Conservation (phyloP, 805 yeast genomes). For the Pichia heedii region DNA sequence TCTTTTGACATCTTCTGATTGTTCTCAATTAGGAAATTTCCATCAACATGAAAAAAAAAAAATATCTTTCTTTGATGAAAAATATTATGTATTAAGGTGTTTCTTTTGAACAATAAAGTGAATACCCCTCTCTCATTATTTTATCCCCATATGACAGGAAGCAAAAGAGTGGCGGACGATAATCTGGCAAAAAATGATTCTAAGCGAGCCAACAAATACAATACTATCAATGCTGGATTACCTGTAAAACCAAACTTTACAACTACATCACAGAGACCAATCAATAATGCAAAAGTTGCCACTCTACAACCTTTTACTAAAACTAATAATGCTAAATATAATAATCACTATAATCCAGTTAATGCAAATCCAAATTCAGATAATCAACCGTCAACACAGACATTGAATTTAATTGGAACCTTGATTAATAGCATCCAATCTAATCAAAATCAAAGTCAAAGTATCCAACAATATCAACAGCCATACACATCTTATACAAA, state of each 20-base stretch:
- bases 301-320: neutral
- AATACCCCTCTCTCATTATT: too few species aligned
- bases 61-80: too few species aligned
- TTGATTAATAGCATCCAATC: neutral
- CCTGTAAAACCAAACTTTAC: conserved; percentile 6
- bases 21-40: conserved; percentile 2
- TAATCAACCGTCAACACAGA: conserved; percentile 3
- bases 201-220: neutral
- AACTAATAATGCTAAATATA: neutral
- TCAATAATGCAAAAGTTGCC: too few species aligned
- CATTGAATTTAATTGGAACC: conserved; percentile 1
- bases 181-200: too few species aligned
- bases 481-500: too few species aligned
- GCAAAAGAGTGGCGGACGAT: neutral
- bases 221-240: conserved; percentile 1
- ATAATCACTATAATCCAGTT: neutral
- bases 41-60: conserved; percentile 1
- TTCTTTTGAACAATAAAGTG: too few species aligned
- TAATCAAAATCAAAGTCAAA: neutral
- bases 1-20: conserved; percentile 5
- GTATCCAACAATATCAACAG: too few species aligned
- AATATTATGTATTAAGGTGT: too few species aligned
- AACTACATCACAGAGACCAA: neutral
- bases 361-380: neutral
- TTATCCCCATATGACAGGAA: neutral